phyloP scores from a whole-genome alignment of 1,284 basidiomycete genomes.

The Waitea zeae region DNA sequence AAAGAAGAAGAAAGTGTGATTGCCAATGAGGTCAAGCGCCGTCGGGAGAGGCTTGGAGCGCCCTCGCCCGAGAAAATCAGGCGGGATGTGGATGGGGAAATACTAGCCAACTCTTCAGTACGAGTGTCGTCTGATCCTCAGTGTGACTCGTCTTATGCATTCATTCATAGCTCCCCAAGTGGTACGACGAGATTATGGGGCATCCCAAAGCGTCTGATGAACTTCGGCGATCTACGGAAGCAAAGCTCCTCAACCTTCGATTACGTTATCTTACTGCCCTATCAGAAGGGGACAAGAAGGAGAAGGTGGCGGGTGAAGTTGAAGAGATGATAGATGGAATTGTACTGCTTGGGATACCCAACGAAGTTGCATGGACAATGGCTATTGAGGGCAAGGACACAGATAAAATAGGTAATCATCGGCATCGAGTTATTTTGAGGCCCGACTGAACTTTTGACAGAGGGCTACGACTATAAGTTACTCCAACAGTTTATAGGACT shows the following conservation, averaged over 20 bases:
- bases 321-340: constrained; percentile 55
- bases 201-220: constrained; percentile 65
- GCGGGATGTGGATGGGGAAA: constrained; percentile 47
- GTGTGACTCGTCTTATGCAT: constrained; percentile 5
- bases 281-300: constrained; percentile 31
- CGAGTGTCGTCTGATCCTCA: constrained; percentile 4
- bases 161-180: constrained; percentile 32
- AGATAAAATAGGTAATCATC: constrained; percentile 40
- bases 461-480: constrained; percentile 42
- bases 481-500: constrained; percentile 51
- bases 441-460: constrained; percentile 14
- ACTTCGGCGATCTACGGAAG: constrained; percentile 49
- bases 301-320: constrained; percentile 35
- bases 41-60: constrained; percentile 58
- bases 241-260: constrained; percentile 45
- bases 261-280: constrained; percentile 30
- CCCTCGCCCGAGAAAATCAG: constrained; percentile 49
- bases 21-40: constrained; percentile 54
- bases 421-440: not conserved
- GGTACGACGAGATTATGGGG: constrained; percentile 62
- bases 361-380: constrained; percentile 67
- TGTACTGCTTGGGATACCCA: constrained; percentile 55
- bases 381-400: constrained; percentile 66
- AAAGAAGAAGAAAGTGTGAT: constrained; percentile 35
- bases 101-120: constrained; percentile 44